phyloP scores from a whole-genome alignment of 805 yeast species.

The Saturnispora halmiae region DNA sequence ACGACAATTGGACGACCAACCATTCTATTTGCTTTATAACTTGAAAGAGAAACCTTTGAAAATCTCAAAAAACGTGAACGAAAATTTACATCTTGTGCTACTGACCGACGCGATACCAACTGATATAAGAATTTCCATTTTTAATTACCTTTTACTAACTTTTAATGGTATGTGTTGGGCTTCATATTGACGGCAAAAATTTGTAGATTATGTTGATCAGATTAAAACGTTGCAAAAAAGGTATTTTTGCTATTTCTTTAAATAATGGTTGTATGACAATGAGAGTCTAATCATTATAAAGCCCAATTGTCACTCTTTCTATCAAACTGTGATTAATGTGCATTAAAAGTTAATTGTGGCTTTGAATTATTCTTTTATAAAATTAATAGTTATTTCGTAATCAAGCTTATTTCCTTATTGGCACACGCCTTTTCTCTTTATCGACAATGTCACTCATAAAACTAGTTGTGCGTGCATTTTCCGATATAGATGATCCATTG shows the following conservation, averaged over 20 bases:
- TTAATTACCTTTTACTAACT: too few relatives aligned
- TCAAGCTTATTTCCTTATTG: background rate
- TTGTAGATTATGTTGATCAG: background rate
- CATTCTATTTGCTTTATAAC: constrained; percentile 3
- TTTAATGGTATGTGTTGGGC: too few relatives aligned
- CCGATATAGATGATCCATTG: constrained; percentile 23
- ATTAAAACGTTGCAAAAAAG: background rate
- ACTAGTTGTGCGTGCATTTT: constrained; percentile 5
- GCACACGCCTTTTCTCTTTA: background rate
- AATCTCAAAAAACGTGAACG: background rate
- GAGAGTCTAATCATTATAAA: too few relatives aligned
- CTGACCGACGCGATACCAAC: too few relatives aligned
- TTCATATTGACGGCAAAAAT: background rate
- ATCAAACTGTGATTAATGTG: too few relatives aligned
- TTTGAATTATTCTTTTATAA: too few relatives aligned
- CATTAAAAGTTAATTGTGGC: too few relatives aligned
- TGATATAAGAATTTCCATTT: too few relatives aligned
- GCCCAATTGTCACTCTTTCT: too few relatives aligned
- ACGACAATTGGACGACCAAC: constrained; percentile 74
- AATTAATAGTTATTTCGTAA: background rate
- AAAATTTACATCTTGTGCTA: too few relatives aligned
- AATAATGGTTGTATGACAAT: too few relatives aligned
- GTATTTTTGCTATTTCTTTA: too few relatives aligned
- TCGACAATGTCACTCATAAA: constrained; percentile 4
- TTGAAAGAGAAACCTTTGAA: background rate